Conservation (phyloP, 306 rosid genomes). For the Arachis stenosperma region DNA sequence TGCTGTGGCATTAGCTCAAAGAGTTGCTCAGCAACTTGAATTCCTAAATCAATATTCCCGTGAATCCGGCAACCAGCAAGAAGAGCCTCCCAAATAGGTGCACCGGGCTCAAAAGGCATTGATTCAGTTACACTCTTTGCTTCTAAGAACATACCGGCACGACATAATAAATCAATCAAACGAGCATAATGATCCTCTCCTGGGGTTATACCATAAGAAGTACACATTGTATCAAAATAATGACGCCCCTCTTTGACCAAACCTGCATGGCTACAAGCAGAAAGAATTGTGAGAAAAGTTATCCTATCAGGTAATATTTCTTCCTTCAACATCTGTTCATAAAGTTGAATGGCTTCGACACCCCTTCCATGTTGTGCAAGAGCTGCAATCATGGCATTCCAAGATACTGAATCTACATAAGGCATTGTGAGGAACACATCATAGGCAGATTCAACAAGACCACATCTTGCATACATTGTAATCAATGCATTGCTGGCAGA, state of each 20-base stretch:
- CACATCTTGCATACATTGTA: slow-evolving; percentile 63
- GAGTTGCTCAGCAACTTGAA: slow-evolving; percentile 51
- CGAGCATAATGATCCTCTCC: slow-evolving; percentile 63
- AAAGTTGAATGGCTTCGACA: slow-evolving; percentile 49
- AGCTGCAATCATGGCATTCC: slow-evolving; percentile 70
- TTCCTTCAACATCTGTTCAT: slow-evolving; percentile 57
- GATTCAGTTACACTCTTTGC: slow-evolving; percentile 50
- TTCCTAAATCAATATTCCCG: slow-evolving; percentile 55
- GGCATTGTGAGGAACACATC: slow-evolving; percentile 58
- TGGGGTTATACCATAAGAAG: slow-evolving; percentile 47
- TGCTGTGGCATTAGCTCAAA: slow-evolving; percentile 50
- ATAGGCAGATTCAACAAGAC: slow-evolving; percentile 55
- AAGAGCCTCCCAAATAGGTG: slow-evolving; percentile 61
- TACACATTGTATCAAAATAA: slow-evolving; percentile 51
- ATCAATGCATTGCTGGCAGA: slow-evolving; percentile 57
- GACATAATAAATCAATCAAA: slow-evolving; percentile 54
- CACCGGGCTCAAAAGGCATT: slow-evolving; percentile 54
- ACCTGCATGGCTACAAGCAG: slow-evolving; percentile 63
- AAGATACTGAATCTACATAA: slow-evolving; percentile 57
- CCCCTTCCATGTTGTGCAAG: slow-evolving; percentile 60
- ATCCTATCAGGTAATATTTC: slow-evolving; percentile 55
- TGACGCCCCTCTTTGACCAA: slow-evolving; percentile 51
- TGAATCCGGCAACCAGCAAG: slow-evolving; percentile 59
- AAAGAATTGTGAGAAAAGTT: slow-evolving; percentile 58
- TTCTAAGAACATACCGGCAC: slow-evolving; percentile 55